Evolutionary conservation across 495 filamentous ascomycete genomes (phyloP), one percentile per base, ranked within the genome.

Genomic region (Schizothecium vesticola): DNA sequence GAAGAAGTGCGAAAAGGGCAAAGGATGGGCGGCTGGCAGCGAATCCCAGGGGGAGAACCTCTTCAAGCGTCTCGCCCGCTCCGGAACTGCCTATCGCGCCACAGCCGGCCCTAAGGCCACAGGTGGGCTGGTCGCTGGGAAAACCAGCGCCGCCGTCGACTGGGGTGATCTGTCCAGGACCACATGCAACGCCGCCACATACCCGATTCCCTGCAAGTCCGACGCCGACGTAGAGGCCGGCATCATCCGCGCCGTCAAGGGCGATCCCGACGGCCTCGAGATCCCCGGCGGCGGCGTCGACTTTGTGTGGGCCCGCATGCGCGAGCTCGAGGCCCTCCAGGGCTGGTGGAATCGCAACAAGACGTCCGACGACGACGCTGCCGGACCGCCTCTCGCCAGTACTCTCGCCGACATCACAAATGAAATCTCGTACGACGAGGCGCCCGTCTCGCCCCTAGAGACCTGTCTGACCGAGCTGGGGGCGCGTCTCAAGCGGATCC

Each of bases 1-100:
- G 75, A 88, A 91, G 76, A 99, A 99, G 77, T 97, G 96, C 75
- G 93, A 97, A 73, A 92, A 91, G 72, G 95, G 96, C 56, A 88
- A 88, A 60, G 78, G 80, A 33, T 99, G 93, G 89, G 95, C 92
- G 10, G 90, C 88, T 0, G 86, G 84, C 43, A 51, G 43, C 62
- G 93, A 94, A 24, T 81, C 85, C 6, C 88, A 85, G 56, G 87
- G 86, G 23, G 95, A 99, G 75, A 90, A 90, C 64, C 89, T 99
- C 51, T 98, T 97, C 83, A 92, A 89, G 70, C 87, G 96, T 3
- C 81, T 99, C 6, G 83, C 80, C 0, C 85, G 94, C 3, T 79
- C 84, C 9, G 78, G 82, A 55, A 80, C 81, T 29, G 73, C 81
- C 58, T 82, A 84, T 64, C 82, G 82, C 62, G 83, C 79, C 24